phyloP scores from a whole-genome alignment of 306 rosid genomes.

The Vigna angularis region DNA sequence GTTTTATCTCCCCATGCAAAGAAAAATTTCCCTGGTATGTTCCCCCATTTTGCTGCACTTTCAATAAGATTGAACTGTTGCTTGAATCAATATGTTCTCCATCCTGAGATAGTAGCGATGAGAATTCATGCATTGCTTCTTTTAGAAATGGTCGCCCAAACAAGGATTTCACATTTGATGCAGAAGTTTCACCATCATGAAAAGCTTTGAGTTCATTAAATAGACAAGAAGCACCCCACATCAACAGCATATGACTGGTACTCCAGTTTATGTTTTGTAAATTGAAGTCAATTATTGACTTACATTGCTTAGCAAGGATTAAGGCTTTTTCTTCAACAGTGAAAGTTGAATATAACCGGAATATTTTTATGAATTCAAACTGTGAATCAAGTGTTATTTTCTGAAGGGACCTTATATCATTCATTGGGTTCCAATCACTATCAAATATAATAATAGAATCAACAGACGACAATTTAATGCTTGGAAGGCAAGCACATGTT shows the following conservation, averaged over 20 bases:
- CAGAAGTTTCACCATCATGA: constrained; percentile 49
- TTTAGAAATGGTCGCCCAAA: constrained; percentile 49
- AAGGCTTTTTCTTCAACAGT: constrained; percentile 88
- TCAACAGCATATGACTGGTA: constrained; percentile 65
- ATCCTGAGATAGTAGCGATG: constrained; percentile 58
- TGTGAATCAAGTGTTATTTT: constrained; percentile 75
- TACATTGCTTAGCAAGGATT: constrained; percentile 74
- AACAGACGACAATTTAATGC: constrained; percentile 75
- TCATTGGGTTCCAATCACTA: constrained; percentile 88
- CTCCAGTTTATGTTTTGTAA: constrained; percentile 54
- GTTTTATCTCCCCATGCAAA: constrained; percentile 64
- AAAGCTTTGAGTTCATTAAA: constrained; percentile 67
- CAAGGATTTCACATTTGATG: constrained; percentile 34
- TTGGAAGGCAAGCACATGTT: constrained; percentile 69
- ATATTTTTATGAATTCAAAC: constrained; percentile 66
- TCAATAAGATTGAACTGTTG: constrained; percentile 55
- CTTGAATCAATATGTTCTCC: constrained; percentile 48
- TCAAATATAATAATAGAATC: constrained; percentile 76
- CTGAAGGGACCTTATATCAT: constrained; percentile 83
- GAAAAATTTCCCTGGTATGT: constrained; percentile 52
- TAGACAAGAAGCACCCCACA: constrained; percentile 82
- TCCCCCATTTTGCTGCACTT: constrained; percentile 71
- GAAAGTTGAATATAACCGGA: constrained; percentile 79
- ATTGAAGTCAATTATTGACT: constrained; percentile 57
- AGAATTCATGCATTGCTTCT: constrained; percentile 62